Conservation (phyloP, 192 early-diverging fungal species). For the Linnemannia exigua region DNA sequence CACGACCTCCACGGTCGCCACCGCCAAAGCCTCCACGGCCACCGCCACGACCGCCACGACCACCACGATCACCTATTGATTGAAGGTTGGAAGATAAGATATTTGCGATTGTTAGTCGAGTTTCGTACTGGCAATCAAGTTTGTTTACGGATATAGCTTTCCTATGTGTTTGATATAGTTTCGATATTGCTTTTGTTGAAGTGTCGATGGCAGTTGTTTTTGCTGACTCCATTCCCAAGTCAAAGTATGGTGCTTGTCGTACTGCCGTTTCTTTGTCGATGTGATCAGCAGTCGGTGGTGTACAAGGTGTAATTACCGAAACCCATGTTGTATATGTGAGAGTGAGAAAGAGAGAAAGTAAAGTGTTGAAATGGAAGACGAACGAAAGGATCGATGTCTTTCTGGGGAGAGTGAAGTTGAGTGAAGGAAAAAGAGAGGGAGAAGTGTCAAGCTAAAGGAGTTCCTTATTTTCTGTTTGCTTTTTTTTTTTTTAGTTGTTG, state of each 20-base stretch:
- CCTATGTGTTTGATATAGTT: background rate
- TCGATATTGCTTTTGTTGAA: background rate
- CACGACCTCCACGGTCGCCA: slow-evolving; percentile 45
- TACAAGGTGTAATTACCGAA: slow-evolving; percentile 26
- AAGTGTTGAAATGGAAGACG: background rate
- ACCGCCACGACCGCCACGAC: slow-evolving; percentile 50
- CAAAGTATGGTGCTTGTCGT: no score
- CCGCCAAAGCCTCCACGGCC: background rate
- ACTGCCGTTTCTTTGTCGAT: no score
- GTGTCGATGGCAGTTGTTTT: no score
- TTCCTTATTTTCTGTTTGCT: no score
- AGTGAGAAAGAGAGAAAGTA: background rate
- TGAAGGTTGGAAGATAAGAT: background rate
- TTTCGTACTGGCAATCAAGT: no score
- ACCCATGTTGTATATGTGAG: slow-evolving; percentile 31
- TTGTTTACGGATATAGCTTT: no score
- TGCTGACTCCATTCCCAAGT: no score
- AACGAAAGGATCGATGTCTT: background rate
- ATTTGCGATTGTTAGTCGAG: background rate
- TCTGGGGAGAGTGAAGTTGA: background rate
- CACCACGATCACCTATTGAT: slow-evolving; percentile 52
- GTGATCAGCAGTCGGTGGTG: no score
- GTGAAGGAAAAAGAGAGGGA: background rate
- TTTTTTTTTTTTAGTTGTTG: no score
- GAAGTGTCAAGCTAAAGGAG: no score